These are phyloP conservation scores for Austroboletus novae-zelandiae DNA, from an alignment of 1,284 basidiomycete species.

Conservation along the genomic window DNA sequence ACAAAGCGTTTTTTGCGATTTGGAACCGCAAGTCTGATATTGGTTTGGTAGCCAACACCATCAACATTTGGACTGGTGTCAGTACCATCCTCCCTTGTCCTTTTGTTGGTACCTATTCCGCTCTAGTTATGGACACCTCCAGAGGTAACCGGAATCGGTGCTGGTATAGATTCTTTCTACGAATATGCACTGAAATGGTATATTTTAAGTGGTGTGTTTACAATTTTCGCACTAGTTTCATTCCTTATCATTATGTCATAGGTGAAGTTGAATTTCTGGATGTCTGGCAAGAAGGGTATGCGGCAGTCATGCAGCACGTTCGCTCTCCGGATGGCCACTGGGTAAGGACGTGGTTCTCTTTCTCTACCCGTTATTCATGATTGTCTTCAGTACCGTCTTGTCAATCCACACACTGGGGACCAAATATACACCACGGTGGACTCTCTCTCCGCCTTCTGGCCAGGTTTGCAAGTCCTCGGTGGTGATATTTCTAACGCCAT, in stretches of 20 bases:
- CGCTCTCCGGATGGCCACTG: constrained; percentile 83
- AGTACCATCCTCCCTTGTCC: constrained; percentile 28
- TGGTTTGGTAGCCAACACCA: constrained; percentile 84
- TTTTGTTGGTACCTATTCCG: constrained; percentile 2
- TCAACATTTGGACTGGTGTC: constrained; percentile 78
- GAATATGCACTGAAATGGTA: constrained; percentile 92
- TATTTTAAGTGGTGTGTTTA: constrained; percentile 73
- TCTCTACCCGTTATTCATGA: not conserved
- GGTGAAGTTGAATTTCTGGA: constrained; percentile 87
- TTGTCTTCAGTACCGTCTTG: constrained; percentile 64
- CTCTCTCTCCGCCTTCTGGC: constrained; percentile 86
- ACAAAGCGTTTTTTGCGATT: constrained; percentile 85
- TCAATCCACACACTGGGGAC: constrained; percentile 78
- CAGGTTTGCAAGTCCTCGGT: constrained; percentile 83
- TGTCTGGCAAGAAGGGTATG: constrained; percentile 90
- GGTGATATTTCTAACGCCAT: constrained; percentile 90
- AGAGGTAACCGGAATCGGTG: constrained; percentile 79
- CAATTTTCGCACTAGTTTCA: not conserved
- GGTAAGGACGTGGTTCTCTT: constrained; percentile 44
- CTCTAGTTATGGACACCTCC: constrained; percentile 66
- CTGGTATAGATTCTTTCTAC: constrained; percentile 91
- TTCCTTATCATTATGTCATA: constrained; percentile 29
- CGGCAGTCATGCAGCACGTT: constrained; percentile 83
- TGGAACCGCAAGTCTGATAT: constrained; percentile 88
- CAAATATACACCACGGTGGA: constrained; percentile 71